Conservation (phyloP, 2,329 filamentous ascomycete species). For the Ceratocystis diversiconidia region DNA sequence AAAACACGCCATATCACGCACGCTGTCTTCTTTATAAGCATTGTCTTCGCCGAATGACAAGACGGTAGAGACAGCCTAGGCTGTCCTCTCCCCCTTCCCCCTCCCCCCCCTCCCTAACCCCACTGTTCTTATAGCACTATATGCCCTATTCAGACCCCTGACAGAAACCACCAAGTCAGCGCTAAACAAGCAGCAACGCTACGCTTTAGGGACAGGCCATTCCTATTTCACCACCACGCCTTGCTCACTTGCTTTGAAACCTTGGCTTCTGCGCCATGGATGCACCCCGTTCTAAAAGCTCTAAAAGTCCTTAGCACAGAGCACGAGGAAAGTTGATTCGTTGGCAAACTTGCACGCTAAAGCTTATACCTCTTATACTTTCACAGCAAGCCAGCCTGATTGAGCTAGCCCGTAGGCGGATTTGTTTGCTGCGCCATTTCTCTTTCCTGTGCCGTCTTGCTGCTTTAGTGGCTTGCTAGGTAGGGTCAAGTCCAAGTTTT, state of each 20-base stretch:
- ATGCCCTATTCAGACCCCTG: not conserved
- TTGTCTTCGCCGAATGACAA: not conserved
- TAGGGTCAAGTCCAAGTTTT: no score
- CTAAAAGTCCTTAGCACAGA: not conserved
- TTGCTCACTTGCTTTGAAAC: not conserved
- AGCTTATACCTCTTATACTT: not conserved
- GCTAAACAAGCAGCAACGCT: not conserved
- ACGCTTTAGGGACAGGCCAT: no score
- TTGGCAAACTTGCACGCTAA: not conserved
- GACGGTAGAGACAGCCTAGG: not conserved
- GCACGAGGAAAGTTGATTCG: not conserved
- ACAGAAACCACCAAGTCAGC: not conserved
- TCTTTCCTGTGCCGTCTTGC: not conserved
- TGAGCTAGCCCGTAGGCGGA: not conserved
- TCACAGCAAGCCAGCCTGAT: not conserved
- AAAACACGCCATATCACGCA: no score
- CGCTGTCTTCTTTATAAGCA: not conserved
- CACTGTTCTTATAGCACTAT: not conserved
- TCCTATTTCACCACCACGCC: not conserved
- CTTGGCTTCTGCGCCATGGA: not conserved
- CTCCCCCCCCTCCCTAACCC: not conserved
- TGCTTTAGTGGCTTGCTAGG: not conserved
- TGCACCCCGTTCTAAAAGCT: not conserved
- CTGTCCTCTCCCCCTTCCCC: not conserved
- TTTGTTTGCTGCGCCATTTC: not conserved